These are phyloP conservation scores for Trametes meyenii DNA, from an alignment of 768 basidiomycete genomes.

Conservation along the genomic window DNA sequence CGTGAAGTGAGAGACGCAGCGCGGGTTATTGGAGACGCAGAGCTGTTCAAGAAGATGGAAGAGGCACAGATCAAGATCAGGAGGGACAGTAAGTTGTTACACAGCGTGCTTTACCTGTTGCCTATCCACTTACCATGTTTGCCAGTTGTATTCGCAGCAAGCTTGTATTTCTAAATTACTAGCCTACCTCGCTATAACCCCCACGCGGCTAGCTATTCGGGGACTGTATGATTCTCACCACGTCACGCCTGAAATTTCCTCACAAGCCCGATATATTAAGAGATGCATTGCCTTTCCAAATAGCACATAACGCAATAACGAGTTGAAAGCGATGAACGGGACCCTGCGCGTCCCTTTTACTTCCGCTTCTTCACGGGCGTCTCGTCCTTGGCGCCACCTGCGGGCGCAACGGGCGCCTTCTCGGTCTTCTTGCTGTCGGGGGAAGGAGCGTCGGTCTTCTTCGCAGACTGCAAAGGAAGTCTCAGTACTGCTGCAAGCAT, in stretches of 20 bases:
- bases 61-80: slow-evolving; percentile 93
- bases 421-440: slow-evolving; percentile 67
- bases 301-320: slow-evolving; percentile 20
- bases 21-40: slow-evolving; percentile 94
- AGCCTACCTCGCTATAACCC: not conserved
- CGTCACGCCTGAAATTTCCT: slow-evolving; percentile 13
- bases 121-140: not conserved
- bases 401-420: slow-evolving; percentile 67
- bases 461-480: slow-evolving; percentile 53
- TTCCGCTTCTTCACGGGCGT: slow-evolving; percentile 74
- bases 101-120: not conserved
- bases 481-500: slow-evolving; percentile 4
- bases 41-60: slow-evolving; percentile 98
- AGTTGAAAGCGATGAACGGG: slow-evolving; percentile 15
- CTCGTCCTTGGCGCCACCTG: slow-evolving; percentile 77
- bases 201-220: not conserved
- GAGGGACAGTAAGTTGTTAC: slow-evolving; percentile 79
- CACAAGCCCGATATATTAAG: slow-evolving; percentile 30
- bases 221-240: not conserved
- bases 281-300: slow-evolving; percentile 24
- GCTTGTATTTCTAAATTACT: slow-evolving; percentile 73
- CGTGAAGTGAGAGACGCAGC: slow-evolving; percentile 97
- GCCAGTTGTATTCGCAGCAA: slow-evolving; percentile 84
- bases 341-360: slow-evolving; percentile 37
- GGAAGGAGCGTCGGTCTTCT: slow-evolving; percentile 74